Conservation (phyloP, 192 early-diverging fungal genomes). For the Phlyctochytrium bullatum region DNA sequence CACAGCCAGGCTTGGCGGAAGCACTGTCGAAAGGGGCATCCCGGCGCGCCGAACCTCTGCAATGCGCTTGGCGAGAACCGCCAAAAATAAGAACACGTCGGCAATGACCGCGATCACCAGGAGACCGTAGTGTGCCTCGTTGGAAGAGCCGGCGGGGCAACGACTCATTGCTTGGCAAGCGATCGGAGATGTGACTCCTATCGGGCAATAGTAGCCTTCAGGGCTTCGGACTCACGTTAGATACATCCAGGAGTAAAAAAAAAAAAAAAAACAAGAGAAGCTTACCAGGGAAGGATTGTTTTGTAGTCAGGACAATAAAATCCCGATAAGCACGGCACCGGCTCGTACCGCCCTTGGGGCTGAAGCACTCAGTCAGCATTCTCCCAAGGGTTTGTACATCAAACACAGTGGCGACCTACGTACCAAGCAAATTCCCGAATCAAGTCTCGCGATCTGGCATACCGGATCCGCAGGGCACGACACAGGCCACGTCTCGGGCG, state of each 20-base stretch:
- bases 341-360: conserved; percentile 40
- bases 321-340: conserved; percentile 35
- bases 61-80: conserved; percentile 24
- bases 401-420: no score
- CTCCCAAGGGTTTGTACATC: no score
- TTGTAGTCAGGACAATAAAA: conserved; percentile 36
- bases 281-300: conserved; percentile 36
- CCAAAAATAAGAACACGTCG: conserved; percentile 23
- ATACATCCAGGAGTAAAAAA: no score
- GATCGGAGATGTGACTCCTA: conserved; percentile 27
- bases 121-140: conserved; percentile 22
- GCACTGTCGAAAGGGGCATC: background rate
- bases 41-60: conserved; percentile 1
- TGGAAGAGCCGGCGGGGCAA: conserved; percentile 25
- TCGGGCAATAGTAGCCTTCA: conserved; percentile 44
- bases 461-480: no score
- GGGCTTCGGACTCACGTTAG: conserved; percentile 29
- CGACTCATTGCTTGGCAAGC: conserved; percentile 25
- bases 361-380: background rate
- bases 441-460: no score
- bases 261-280: no score
- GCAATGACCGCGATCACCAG: conserved; percentile 9
- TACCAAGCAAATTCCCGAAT: no score
- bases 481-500: no score
- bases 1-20: background rate